Evolutionary conservation across 345 rosid genomes (phyloP), one percentile per base, ranked within the genome.

Genomic region (Gossypium turneri): DNA sequence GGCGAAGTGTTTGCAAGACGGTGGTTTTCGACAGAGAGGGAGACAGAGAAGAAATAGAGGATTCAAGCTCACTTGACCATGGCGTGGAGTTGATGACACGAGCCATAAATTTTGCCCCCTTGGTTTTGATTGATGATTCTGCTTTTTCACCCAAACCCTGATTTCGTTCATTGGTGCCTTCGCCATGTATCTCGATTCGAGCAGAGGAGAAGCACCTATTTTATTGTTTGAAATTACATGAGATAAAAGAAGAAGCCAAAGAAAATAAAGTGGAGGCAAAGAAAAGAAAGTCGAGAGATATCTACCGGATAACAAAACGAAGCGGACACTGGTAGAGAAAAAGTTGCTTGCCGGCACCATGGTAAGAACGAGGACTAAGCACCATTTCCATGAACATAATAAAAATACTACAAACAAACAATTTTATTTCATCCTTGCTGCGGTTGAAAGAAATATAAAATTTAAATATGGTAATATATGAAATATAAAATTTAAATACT

Each of bases 51-150:
- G 87, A 77, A 50, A 93, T 90, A 16, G 88, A 84, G 15, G 89
- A 80, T 78, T 91, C 92, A 12, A 91, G 75, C 56, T 86, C 83
- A 45, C 56, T 78, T n/a, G 94, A 88, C 94, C 92, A 89, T 22
- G 79, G 67, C 4, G 43, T 79, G n/a, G 84, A 78, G 79, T 87
- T 88, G 12, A 90, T 81, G 52, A 88, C 78, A 74, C 77, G 76
- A 9, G 93, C 93, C 85, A 93, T 76, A 55, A 83, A 67, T 76
- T 78, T 82, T 57, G 89, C 88, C 44, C 38, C 79, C 68, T 85
- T 88, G 75, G 89, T 75, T 76, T 89, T 87, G 17, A 74, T 77
- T 2, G 85, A 73, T 9, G 79, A 17, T 73, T 73, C 71, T 44
- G 61, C 63, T 69, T 64, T 45, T 43, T 48, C 45, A 16, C 60